These are phyloP conservation scores for Gleditsia sinensis DNA, from an alignment of 306 rosid species.

Conservation along the genomic window DNA sequence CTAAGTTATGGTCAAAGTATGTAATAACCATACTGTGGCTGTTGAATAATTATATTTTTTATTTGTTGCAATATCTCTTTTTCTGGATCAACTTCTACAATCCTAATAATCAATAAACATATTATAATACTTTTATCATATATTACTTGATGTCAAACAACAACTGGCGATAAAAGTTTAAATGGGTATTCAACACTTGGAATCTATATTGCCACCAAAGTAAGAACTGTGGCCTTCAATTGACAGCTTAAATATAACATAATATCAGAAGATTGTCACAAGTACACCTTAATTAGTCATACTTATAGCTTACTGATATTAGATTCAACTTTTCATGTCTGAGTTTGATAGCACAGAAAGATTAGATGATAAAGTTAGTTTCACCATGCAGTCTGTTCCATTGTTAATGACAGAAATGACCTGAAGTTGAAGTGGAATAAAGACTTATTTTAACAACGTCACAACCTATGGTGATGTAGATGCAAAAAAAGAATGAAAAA, in stretches of 20 bases:
- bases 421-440: neutral
- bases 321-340: neutral
- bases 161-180: neutral
- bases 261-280: neutral
- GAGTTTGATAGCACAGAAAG: neutral
- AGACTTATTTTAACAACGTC: neutral
- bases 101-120: neutral
- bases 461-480: neutral
- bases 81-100: neutral
- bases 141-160: too few species aligned
- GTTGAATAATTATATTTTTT: neutral
- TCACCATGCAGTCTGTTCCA: neutral
- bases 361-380: neutral
- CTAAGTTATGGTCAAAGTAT: neutral
- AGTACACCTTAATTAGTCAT: neutral
- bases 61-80: neutral
- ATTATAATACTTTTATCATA: too few species aligned
- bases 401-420: neutral
- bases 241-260: neutral
- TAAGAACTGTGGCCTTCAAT: neutral
- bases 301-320: neutral
- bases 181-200: neutral
- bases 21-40: neutral
- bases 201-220: neutral
- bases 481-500: slow-evolving; percentile 1